Conservation (phyloP, 2,329 filamentous ascomycete species). For the Ophiostoma populinum region DNA sequence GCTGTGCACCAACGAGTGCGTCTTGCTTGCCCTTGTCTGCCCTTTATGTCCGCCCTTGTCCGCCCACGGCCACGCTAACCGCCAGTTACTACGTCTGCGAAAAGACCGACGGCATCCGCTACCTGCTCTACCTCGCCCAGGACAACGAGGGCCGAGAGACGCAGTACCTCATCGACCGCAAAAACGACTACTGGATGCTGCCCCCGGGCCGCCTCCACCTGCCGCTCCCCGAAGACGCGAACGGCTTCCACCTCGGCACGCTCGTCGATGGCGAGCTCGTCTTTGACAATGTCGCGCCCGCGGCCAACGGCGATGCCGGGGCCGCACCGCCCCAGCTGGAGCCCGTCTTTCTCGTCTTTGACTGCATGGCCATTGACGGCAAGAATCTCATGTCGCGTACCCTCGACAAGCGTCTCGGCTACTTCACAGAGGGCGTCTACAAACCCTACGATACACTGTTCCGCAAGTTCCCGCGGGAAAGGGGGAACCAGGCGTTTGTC, state of each 20-base stretch:
- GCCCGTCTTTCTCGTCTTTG: slow-evolving; percentile 81
- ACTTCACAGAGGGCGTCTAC: slow-evolving; percentile 65
- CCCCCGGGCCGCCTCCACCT: slow-evolving; percentile 57
- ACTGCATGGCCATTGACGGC: slow-evolving; percentile 70
- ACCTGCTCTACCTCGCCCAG: slow-evolving; percentile 74
- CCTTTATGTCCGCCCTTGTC: not conserved
- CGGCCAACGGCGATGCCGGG: slow-evolving; percentile 32
- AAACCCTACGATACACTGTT: slow-evolving; percentile 50
- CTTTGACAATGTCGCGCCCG: slow-evolving; percentile 44
- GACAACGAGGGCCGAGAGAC: slow-evolving; percentile 46
- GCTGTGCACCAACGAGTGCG: slow-evolving; percentile 59
- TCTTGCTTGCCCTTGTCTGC: slow-evolving; percentile 2
- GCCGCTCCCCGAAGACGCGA: slow-evolving; percentile 43
- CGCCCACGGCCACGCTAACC: not conserved
- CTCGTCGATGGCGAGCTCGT: slow-evolving; percentile 89
- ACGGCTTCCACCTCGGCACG: slow-evolving; percentile 58
- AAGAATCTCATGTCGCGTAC: slow-evolving; percentile 60
- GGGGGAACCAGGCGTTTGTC: slow-evolving; percentile 55
- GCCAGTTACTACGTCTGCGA: slow-evolving; percentile 90
- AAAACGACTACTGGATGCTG: slow-evolving; percentile 91
- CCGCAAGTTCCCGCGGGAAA: slow-evolving; percentile 50
- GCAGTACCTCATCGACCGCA: slow-evolving; percentile 90
- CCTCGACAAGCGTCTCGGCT: slow-evolving; percentile 75
- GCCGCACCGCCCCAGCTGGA: slow-evolving; percentile 24
- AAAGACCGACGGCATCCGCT: slow-evolving; percentile 92